phyloP scores from a whole-genome alignment of 805 yeast genomes.

The Priceomyces fermenticarens region DNA sequence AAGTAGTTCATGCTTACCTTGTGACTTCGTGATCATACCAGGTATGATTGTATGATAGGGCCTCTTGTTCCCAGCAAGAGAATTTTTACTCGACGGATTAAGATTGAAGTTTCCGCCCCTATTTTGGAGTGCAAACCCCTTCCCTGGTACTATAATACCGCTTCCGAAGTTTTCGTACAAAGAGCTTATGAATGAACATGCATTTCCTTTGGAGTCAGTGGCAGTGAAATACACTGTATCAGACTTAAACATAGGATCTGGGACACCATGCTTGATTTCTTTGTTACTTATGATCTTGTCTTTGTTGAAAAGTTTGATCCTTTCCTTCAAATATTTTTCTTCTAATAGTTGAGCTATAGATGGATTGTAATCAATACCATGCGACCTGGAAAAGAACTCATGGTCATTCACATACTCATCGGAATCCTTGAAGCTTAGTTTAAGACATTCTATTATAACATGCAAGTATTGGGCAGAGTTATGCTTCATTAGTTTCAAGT shows the following conservation, averaged over 20 bases:
- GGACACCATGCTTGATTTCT: constrained; percentile 48
- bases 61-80: constrained; percentile 65
- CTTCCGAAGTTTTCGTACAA: constrained; percentile 69
- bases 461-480: constrained; percentile 73
- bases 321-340: constrained; percentile 45
- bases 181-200: constrained; percentile 78
- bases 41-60: constrained; percentile 85
- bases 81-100: constrained; percentile 54
- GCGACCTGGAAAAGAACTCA: constrained; percentile 27
- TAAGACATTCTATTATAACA: constrained; percentile 64
- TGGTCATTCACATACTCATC: constrained; percentile 72
- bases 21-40: constrained; percentile 62
- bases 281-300: constrained; percentile 40
- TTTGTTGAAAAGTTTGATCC: constrained; percentile 46
- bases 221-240: constrained; percentile 73
- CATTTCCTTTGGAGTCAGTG: constrained; percentile 68
- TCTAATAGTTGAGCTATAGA: constrained; percentile 44
- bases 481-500: constrained; percentile 47
- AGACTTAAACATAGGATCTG: constrained; percentile 55
- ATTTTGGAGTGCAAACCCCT: constrained; percentile 71
- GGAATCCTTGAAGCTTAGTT: constrained; percentile 70
- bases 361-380: constrained; percentile 7
- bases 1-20: constrained; percentile 28
- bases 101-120: constrained; percentile 75
- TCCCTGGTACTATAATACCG: constrained; percentile 59